Base-by-base conservation (phyloP, 2,329 filamentous ascomycete genomes). In the Colletotrichum chlorophyti region DNA sequence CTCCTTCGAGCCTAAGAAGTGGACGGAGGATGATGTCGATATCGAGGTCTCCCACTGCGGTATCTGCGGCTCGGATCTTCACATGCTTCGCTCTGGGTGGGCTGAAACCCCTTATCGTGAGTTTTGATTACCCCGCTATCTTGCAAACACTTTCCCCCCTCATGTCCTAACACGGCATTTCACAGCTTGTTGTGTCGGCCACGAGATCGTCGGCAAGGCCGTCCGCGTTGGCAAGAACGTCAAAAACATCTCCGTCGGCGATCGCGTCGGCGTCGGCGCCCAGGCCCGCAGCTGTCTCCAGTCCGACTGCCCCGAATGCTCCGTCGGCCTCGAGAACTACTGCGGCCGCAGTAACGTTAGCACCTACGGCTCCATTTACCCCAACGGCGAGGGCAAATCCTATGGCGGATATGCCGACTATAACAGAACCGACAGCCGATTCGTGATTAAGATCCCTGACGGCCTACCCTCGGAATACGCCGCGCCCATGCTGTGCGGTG, bases 401-500 rank as follows among this genome's bases (percentile, higher is more conserved):
- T 87, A 86, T 64, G 88, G 88, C 10, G 88, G 83, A 19, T 71
- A 77, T 45, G 69, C 68, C 3, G 63, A 65, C 21, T 74, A 74
- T 50, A 69, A 75, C 51, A 68, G 73, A 11, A 66, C 65, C 26
- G 67, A 69, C 8, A 69, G 66, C 15, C 69, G 69, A 57, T 91
- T 90, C 54, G 76, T 76, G 15, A 63, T 81, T 62, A 76, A 76
- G 63, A 79, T 82, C 40, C 78, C 78, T 6, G 72, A 77, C 3
- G 70, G 69, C 4, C 53, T 82, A 5, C 62, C 69, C 1, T 72
- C 72, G 0, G 77, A 76, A 45, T 61, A 72, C 37, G 76, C 77
- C 3, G 79, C 88, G 17, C 88, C 89, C 3, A 85, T 91, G 82
- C 77, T 91, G 26, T 91, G 89, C 66, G 89, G 82, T 21, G 89